Conservation (phyloP, 192 early-diverging fungal species). For the Backusella luteola region DNA sequence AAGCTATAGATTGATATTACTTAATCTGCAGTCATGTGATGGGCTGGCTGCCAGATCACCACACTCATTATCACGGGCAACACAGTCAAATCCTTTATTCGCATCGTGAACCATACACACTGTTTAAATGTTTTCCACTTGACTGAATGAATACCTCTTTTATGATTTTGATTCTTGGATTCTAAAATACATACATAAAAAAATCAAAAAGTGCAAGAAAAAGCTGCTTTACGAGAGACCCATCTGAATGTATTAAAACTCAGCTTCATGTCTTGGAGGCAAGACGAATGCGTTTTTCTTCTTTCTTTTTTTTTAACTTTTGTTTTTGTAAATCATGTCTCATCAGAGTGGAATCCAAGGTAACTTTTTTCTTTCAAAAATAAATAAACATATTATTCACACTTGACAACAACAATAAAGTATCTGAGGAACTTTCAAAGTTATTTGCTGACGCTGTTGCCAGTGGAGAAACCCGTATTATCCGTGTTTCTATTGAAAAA, state of each 20-base stretch:
- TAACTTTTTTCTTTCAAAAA: conserved; percentile 9
- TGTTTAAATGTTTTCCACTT: too few species aligned
- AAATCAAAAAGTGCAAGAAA: too few species aligned
- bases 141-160: too few species aligned
- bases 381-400: neutral
- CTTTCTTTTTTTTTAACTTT: neutral
- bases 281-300: neutral
- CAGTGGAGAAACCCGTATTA: conserved; percentile 34
- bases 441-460: conserved; percentile 43
- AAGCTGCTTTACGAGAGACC: neutral
- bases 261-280: neutral
- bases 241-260: neutral
- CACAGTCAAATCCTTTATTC: too few species aligned
- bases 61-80: too few species aligned
- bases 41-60: too few species aligned
- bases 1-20: too few species aligned
- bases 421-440: conserved; percentile 47
- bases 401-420: conserved; percentile 14
- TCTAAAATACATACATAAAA: too few species aligned
- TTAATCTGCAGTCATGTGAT: too few species aligned
- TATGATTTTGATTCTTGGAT: too few species aligned
- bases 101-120: too few species aligned
- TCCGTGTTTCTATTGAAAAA: conserved; percentile 47
- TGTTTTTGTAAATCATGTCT: conserved; percentile 38
- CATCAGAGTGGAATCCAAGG: conserved; percentile 58